A percentile compares a stretch with the other conserved stretches of the same genome.
These are phyloP conservation scores for Betula pendula DNA, from an alignment of 306 rosid genomes.

Conservation along the genomic window DNA sequence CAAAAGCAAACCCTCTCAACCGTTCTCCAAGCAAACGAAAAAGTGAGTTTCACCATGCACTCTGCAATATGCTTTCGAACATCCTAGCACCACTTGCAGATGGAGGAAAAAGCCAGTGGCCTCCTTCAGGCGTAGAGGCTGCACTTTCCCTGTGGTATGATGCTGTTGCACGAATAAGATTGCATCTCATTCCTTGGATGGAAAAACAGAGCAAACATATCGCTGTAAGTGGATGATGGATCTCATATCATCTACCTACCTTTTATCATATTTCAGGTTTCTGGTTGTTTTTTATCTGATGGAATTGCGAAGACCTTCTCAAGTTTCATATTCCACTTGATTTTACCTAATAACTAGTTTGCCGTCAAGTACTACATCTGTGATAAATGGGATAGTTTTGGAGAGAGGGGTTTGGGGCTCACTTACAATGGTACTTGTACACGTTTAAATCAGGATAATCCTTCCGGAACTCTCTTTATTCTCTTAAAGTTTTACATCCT, in stretches of 20 bases:
- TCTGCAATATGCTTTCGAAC: conserved; percentile 94
- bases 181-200: conserved; percentile 88
- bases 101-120: conserved; percentile 98
- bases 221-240: conserved; percentile 54
- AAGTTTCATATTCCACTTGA: neutral
- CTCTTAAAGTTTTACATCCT: no score
- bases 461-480: neutral
- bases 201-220: conserved; percentile 98
- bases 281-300: neutral
- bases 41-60: conserved; percentile 97
- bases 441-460: neutral
- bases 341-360: neutral
- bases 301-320: neutral
- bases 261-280: neutral
- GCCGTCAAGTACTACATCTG: neutral
- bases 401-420: neutral
- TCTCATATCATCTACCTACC: neutral
- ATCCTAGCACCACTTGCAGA: conserved; percentile 98
- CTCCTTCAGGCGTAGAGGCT: conserved; percentile 94
- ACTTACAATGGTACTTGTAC: neutral
- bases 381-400: neutral
- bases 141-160: conserved; percentile 96
- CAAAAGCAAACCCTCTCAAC: conserved; percentile 97
- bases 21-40: conserved; percentile 95
- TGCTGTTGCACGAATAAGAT: conserved; percentile 96